phyloP scores from a whole-genome alignment of 257 asterid species.

The Solanum gandarillasii region DNA sequence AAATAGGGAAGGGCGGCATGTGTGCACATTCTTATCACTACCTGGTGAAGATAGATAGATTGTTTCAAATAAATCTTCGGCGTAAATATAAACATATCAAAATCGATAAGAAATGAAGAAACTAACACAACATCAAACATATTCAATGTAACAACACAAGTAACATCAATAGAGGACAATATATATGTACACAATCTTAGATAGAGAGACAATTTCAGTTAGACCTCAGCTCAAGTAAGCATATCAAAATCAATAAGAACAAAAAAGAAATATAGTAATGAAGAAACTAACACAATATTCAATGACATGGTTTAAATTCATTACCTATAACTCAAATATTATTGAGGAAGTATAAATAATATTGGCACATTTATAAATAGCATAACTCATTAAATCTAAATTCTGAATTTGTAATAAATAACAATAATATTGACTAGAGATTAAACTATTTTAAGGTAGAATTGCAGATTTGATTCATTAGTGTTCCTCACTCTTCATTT shows the following conservation, averaged over 20 bases:
- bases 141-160: background rate
- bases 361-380: background rate
- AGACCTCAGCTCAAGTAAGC: fast-evolving
- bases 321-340: background rate
- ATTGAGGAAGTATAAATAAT: background rate
- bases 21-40: background rate
- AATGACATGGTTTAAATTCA: background rate
- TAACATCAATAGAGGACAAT: too few species aligned
- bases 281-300: background rate
- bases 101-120: background rate
- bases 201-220: fast-evolving
- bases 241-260: background rate
- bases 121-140: background rate
- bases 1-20: background rate
- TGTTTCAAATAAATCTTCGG: too few species aligned
- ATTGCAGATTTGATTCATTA: background rate
- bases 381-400: background rate
- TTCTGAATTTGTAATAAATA: too few species aligned
- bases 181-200: too few species aligned
- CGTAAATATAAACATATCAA: background rate
- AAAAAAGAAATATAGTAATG: background rate
- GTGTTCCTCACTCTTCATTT: background rate
- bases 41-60: too few species aligned
- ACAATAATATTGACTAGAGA: background rate
- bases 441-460: background rate